phyloP scores from a whole-genome alignment of 768 basidiomycete species.

The Cystoderma amianthinum region DNA sequence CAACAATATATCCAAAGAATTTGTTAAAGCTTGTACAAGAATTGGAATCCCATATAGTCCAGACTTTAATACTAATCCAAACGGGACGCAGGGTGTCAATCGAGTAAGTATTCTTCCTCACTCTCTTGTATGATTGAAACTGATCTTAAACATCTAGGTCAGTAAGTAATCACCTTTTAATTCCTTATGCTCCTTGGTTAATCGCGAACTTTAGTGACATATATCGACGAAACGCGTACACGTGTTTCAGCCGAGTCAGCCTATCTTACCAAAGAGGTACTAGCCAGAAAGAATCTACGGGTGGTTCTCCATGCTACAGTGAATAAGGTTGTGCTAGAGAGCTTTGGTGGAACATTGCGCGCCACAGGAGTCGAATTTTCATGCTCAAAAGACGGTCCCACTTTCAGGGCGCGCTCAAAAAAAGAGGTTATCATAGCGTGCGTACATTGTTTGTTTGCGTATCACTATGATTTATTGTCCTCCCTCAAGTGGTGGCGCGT shows the following conservation, averaged over 20 bases:
- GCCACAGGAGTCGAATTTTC: conserved; percentile 55
- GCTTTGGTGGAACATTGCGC: conserved; percentile 21
- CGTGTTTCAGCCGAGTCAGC: conserved; percentile 57
- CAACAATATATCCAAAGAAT: conserved; percentile 31
- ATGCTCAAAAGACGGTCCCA: conserved; percentile 19
- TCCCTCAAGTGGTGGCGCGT: conserved; percentile 41
- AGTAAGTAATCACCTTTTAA: too few relatives aligned
- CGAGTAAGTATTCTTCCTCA: conserved; percentile 28
- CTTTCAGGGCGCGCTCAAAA: conserved; percentile 33
- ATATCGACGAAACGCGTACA: conserved; percentile 39
- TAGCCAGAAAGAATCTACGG: conserved; percentile 53
- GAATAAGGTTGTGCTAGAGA: conserved; percentile 44
- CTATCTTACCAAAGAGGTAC: conserved; percentile 54
- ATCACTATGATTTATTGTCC: neutral
- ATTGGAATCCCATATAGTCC: conserved; percentile 43
- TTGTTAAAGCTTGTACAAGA: conserved; percentile 44
- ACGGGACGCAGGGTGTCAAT: conserved; percentile 48
- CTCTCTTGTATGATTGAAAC: neutral
- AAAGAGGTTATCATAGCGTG: conserved; percentile 54
- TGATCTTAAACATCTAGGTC: neutral
- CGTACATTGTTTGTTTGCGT: conserved; percentile 12
- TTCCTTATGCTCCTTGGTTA: too few relatives aligned
- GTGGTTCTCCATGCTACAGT: conserved; percentile 46
- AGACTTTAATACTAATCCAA: conserved; percentile 47
- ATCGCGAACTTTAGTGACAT: conserved; percentile 64